These are phyloP conservation scores for Babesia divergens DNA, from an alignment of 169 alveolate genomes.

Conservation along the genomic window DNA sequence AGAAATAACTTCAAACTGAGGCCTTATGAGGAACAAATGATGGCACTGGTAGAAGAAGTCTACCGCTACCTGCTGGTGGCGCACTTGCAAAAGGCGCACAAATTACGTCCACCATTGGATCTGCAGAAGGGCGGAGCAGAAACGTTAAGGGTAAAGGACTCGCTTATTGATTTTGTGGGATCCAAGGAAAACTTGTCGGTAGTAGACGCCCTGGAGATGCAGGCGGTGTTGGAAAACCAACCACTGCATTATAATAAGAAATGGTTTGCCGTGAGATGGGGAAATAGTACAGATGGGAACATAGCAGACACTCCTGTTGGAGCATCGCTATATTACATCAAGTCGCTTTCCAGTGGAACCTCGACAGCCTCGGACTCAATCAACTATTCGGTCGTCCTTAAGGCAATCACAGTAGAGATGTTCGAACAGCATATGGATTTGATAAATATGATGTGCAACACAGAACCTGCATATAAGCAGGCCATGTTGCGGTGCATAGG, in stretches of 20 bases:
- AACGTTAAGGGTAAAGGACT: not conserved
- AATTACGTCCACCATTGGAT: constrained; percentile 13
- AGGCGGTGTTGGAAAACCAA: not conserved
- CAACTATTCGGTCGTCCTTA: constrained; percentile 13
- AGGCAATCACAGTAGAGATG: constrained; percentile 19
- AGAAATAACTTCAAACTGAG: constrained; percentile 37
- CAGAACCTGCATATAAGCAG: constrained; percentile 5
- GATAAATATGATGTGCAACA: constrained; percentile 7
- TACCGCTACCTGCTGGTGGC: constrained; percentile 31
- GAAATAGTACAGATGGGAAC: not conserved
- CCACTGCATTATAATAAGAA: constrained; percentile 4
- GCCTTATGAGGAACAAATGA: constrained; percentile 16
- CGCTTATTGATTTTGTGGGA: constrained; percentile 4
- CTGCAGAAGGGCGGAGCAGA: not conserved
- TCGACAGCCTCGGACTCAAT: not conserved
- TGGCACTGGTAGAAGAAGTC: constrained; percentile 37
- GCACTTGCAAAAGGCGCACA: constrained; percentile 29
- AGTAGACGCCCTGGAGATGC: not conserved
- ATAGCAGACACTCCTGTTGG: not conserved
- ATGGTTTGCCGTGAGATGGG: constrained; percentile 17
- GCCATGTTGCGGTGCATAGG: constrained; percentile 26
- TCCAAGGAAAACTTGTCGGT: not conserved
- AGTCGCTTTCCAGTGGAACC: not conserved
- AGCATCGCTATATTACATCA: not conserved
- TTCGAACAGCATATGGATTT: constrained; percentile 13